These are phyloP conservation scores for Durotheca rogersii DNA, from an alignment of 495 filamentous ascomycete genomes.

Conservation along the genomic window DNA sequence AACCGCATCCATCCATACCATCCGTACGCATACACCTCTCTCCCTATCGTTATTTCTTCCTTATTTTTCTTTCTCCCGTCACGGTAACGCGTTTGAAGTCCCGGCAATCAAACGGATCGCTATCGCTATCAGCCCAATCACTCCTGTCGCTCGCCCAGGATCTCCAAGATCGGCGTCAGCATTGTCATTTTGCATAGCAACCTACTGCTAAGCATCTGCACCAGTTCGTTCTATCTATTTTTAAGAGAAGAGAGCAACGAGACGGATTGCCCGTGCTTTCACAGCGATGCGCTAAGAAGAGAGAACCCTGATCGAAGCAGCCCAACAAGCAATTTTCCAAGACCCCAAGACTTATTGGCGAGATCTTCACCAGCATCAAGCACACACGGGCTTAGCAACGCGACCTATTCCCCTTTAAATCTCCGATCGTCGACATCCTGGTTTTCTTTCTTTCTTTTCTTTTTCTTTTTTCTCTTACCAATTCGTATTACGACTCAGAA, in stretches of 20 bases:
- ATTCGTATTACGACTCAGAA: not conserved
- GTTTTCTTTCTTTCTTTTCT: too few relatives aligned
- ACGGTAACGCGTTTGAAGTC: constrained; percentile 19
- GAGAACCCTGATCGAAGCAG: not conserved
- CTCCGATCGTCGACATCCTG: too few relatives aligned
- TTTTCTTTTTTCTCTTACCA: not conserved
- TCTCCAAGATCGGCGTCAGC: constrained; percentile 1
- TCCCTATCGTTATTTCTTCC: too few relatives aligned
- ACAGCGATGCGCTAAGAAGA: constrained; percentile 1
- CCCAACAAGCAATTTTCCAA: not conserved
- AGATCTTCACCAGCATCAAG: not conserved
- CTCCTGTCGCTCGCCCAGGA: not conserved
- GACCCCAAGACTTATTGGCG: not conserved
- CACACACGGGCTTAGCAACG: too few relatives aligned
- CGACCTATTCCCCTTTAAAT: too few relatives aligned
- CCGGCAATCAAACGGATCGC: constrained; percentile 17
- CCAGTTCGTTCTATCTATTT: constrained; percentile 14
- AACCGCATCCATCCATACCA: too few relatives aligned
- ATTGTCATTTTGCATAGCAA: not conserved
- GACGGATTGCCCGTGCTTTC: not conserved
- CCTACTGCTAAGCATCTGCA: not conserved
- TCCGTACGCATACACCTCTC: too few relatives aligned
- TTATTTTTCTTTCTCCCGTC: constrained; percentile 15
- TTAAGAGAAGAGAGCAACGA: not conserved
- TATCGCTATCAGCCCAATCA: constrained; percentile 4